Conservation (phyloP, 805 yeast genomes). For the Wickerhamiella azyma region DNA sequence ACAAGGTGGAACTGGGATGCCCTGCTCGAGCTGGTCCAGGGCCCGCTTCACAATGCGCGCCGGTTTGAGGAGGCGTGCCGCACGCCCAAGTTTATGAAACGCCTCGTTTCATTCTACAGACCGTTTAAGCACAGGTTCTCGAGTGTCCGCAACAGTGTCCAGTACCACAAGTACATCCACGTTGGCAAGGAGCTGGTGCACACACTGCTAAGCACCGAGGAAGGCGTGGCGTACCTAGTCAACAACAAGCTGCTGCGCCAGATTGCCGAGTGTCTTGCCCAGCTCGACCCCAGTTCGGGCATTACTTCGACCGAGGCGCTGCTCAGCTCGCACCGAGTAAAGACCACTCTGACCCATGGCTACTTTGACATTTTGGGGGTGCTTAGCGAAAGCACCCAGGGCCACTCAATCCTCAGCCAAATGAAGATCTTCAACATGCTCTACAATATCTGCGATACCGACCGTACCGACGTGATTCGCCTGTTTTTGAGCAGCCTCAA, state of each 20-base stretch:
- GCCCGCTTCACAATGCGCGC: conserved; percentile 62
- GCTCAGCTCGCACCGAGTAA: conserved; percentile 45
- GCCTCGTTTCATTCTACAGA: conserved; percentile 73
- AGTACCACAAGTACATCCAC: conserved; percentile 43
- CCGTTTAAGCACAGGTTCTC: conserved; percentile 82
- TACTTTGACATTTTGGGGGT: conserved; percentile 71
- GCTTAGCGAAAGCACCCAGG: conserved; percentile 44
- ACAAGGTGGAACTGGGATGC: conserved; percentile 81
- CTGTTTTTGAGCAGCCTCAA: conserved; percentile 47
- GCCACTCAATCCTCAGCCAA: conserved; percentile 54
- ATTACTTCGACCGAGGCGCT: conserved; percentile 61
- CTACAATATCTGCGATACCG: conserved; percentile 37
- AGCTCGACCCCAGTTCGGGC: conserved; percentile 68
- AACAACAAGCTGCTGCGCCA: conserved; percentile 69
- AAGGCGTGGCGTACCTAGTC: conserved; percentile 52
- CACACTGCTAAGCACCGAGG: conserved; percentile 44
- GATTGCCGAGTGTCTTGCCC: conserved; percentile 78
- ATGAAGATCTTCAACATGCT: conserved; percentile 79
- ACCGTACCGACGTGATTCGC: conserved; percentile 18
- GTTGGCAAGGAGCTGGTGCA: conserved; percentile 68
- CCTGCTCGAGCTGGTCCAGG: conserved; percentile 57
- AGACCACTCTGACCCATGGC: conserved; percentile 55
- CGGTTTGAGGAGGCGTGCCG: conserved; percentile 64
- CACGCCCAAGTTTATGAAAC: conserved; percentile 73
- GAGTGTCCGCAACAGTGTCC: conserved; percentile 33